These are phyloP conservation scores for Schizophyllum commune DNA, from an alignment of 1,284 basidiomycete genomes.

Conservation along the genomic window DNA sequence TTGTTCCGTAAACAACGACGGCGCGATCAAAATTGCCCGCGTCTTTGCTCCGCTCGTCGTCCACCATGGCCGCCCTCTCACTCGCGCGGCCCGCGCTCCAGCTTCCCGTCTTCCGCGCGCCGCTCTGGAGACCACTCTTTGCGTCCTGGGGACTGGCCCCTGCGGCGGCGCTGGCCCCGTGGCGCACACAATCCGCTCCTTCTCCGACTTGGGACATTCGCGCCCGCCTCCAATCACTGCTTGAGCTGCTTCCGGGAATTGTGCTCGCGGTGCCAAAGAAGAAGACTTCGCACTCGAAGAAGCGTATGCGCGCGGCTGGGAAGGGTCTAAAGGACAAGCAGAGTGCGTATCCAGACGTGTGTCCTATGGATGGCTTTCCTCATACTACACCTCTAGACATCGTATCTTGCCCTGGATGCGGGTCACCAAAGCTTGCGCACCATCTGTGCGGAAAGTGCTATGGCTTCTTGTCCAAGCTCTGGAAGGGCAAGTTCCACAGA, in stretches of 20 bases:
- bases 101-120: slow-evolving; percentile 17
- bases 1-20: neutral
- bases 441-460: slow-evolving; percentile 87
- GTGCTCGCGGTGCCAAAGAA: slow-evolving; percentile 92
- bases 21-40: neutral
- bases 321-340: slow-evolving; percentile 94
- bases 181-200: slow-evolving; percentile 25
- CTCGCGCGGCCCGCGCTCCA: slow-evolving; percentile 21
- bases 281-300: slow-evolving; percentile 89
- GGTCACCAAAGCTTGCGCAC: slow-evolving; percentile 81
- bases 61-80: slow-evolving; percentile 30
- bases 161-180: slow-evolving; percentile 19
- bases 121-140: slow-evolving; percentile 20
- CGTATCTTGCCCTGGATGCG: slow-evolving; percentile 89
- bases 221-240: slow-evolving; percentile 49
- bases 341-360: slow-evolving; percentile 44
- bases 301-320: slow-evolving; percentile 91
- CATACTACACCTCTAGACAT: slow-evolving; percentile 51
- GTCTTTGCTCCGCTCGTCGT: slow-evolving; percentile 6
- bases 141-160: slow-evolving; percentile 12
- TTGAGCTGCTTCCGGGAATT: slow-evolving; percentile 83
- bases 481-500: slow-evolving; percentile 32
- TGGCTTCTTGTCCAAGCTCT: slow-evolving; percentile 63
- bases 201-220: slow-evolving; percentile 36
- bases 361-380: slow-evolving; percentile 8